Evolutionary conservation across 164 flowering plant genomes (phyloP).

Genomic region (Dillenia turbinata): DNA sequence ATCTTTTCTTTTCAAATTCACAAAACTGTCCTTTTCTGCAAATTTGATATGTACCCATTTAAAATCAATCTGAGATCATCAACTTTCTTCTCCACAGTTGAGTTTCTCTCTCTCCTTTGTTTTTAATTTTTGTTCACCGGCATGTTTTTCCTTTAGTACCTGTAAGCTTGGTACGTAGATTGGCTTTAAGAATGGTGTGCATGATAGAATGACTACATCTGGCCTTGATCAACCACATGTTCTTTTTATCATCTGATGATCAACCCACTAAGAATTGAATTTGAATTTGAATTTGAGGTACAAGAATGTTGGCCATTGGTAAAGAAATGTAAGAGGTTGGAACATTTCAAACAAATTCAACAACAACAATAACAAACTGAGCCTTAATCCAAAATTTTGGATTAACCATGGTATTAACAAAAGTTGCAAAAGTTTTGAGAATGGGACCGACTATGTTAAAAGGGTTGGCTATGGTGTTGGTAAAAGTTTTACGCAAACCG

Average conservation of each 20-base stretch:
- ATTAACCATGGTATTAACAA: too few species aligned
- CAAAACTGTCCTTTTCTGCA: neutral
- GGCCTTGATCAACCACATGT: slow-evolving; percentile 41
- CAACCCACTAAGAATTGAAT: slow-evolving; percentile 21
- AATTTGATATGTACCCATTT: slow-evolving; percentile 3
- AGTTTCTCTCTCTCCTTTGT: neutral
- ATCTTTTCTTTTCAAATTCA: slow-evolving; percentile 4
- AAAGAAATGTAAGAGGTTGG: slow-evolving; percentile 62
- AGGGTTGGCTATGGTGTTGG: too few species aligned
- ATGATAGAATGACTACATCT: slow-evolving; percentile 49
- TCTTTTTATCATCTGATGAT: slow-evolving; percentile 20
- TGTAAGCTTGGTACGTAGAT: neutral
- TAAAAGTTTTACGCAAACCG: too few species aligned
- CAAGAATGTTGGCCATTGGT: slow-evolving; percentile 44
- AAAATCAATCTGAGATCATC: slow-evolving; percentile 1
- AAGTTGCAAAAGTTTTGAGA: too few species aligned
- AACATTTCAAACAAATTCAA: slow-evolving; percentile 69
- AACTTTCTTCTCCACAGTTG: neutral
- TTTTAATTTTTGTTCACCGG: neutral
- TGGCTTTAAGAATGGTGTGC: slow-evolving; percentile 20
- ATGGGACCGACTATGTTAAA: too few species aligned
- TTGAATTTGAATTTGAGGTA: slow-evolving; percentile 32
- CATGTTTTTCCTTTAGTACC: neutral
- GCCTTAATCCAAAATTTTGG: too few species aligned
- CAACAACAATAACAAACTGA: too few species aligned